These are phyloP conservation scores for Trichosporon asahii DNA, from an alignment of 1,284 basidiomycete genomes.

Conservation along the genomic window DNA sequence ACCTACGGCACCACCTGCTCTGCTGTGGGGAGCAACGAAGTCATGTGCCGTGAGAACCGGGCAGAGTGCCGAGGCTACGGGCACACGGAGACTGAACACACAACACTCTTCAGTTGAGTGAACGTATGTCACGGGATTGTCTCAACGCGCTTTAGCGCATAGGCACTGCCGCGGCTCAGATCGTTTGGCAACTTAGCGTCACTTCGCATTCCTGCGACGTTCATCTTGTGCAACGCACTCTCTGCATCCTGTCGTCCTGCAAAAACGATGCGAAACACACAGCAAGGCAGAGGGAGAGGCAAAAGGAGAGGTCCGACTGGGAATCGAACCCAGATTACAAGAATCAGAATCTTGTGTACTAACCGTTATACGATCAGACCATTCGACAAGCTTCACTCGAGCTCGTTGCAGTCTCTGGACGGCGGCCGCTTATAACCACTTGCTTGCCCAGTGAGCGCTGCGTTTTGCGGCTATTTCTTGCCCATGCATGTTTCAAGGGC, in stretches of 20 bases:
- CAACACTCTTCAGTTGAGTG: too few relatives aligned
- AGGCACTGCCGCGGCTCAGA: background rate
- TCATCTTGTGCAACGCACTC: background rate
- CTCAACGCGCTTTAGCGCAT: background rate
- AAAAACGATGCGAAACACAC: background rate
- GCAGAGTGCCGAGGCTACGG: background rate
- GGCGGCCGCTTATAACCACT: background rate
- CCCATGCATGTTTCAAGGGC: background rate
- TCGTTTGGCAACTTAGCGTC: background rate
- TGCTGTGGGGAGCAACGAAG: too few relatives aligned
- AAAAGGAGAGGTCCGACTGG: slow-evolving; percentile 6
- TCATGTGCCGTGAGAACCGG: background rate
- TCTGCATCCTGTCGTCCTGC: background rate
- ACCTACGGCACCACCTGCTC: background rate
- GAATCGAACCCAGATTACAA: slow-evolving; percentile 11
- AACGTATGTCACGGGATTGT: too few relatives aligned
- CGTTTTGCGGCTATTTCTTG: background rate
- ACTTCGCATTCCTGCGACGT: background rate
- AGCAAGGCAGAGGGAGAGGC: background rate
- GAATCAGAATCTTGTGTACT: slow-evolving; percentile 11
- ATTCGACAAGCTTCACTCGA: background rate
- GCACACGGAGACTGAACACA: too few relatives aligned
- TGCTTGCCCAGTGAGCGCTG: background rate
- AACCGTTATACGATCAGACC: slow-evolving; percentile 11
- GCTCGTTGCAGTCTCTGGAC: background rate